Conservation (phyloP, 345 rosid genomes). For the Nasturtium officinale region DNA sequence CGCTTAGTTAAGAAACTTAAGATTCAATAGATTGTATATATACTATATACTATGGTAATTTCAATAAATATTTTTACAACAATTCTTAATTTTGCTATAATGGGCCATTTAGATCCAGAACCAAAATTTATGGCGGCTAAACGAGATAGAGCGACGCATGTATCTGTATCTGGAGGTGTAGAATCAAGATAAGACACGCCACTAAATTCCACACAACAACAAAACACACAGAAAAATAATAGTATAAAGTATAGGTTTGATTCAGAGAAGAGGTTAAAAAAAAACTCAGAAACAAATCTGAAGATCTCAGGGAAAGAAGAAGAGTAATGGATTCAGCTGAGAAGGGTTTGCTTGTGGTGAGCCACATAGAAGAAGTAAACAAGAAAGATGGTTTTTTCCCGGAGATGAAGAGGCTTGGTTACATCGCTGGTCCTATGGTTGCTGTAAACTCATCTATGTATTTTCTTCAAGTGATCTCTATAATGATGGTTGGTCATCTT, state of each 20-base stretch:
- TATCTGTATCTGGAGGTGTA: conserved; percentile 14
- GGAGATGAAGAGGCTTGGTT: conserved; percentile 57
- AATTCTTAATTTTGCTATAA: conserved; percentile 7
- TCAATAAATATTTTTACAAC: background rate
- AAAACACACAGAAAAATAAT: background rate
- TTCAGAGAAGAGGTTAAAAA: background rate
- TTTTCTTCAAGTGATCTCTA: conserved; percentile 57
- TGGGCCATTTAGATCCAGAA: background rate
- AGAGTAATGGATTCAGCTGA: conserved; percentile 42
- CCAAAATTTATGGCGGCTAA: conserved; percentile 15
- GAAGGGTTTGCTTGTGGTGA: conserved; percentile 37
- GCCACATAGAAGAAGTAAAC: conserved; percentile 17
- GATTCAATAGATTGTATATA: background rate
- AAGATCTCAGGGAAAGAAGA: conserved; percentile 20
- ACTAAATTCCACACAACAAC: background rate
- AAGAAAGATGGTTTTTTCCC: conserved; percentile 23
- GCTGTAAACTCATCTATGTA: conserved; percentile 60
- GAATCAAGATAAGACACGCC: conserved; percentile 29
- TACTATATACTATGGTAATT: conserved; percentile 11
- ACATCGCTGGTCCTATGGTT: conserved; percentile 72
- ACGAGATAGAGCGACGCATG: background rate
- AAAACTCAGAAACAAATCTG: conserved; percentile 8
- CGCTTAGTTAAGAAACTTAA: background rate
- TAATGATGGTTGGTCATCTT: conserved; percentile 86
- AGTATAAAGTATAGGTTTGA: conserved; percentile 8